Evolutionary conservation across 1,139 yeast genomes (phyloP).

Genomic region (Arxiozyma telluris): DNA sequence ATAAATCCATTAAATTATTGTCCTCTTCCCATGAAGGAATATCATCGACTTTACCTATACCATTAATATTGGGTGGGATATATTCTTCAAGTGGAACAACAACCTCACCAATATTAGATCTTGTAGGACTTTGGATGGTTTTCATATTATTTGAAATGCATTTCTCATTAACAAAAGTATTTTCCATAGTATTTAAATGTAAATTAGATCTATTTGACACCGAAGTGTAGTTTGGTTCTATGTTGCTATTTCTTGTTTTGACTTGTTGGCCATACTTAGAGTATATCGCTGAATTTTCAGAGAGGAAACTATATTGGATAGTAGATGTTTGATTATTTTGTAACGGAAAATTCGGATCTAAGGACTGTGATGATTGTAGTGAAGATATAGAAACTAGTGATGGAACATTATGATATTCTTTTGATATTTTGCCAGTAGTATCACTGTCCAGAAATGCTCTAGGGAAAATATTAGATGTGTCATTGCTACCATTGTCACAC

Average conservation of each 20-base stretch:
- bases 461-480: slow-evolving; percentile 9
- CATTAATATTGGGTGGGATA: slow-evolving; percentile 29
- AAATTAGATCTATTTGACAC: slow-evolving; percentile 20
- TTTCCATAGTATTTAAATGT: slow-evolving; percentile 10
- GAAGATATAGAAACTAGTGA: slow-evolving; percentile 26
- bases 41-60: slow-evolving; percentile 29
- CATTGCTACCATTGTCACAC: slow-evolving; percentile 7
- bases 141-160: slow-evolving; percentile 25
- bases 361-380: slow-evolving; percentile 26
- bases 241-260: neutral
- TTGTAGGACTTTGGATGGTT: slow-evolving; percentile 23
- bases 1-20: slow-evolving; percentile 6
- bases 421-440: slow-evolving; percentile 22
- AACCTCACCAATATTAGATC: slow-evolving; percentile 38
- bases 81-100: slow-evolving; percentile 39
- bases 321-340: slow-evolving; percentile 20
- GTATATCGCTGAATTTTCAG: slow-evolving; percentile 6
- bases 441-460: slow-evolving; percentile 12
- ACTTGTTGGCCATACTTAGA: neutral
- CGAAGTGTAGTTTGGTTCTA: slow-evolving; percentile 8
- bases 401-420: slow-evolving; percentile 26
- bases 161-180: slow-evolving; percentile 17
- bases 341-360: slow-evolving; percentile 25
- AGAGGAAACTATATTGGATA: slow-evolving; percentile 8
- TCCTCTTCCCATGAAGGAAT: slow-evolving; percentile 14